Base-by-base conservation (phyloP, 2,329 filamentous ascomycete genomes). In the Penicillium sp. region DNA sequence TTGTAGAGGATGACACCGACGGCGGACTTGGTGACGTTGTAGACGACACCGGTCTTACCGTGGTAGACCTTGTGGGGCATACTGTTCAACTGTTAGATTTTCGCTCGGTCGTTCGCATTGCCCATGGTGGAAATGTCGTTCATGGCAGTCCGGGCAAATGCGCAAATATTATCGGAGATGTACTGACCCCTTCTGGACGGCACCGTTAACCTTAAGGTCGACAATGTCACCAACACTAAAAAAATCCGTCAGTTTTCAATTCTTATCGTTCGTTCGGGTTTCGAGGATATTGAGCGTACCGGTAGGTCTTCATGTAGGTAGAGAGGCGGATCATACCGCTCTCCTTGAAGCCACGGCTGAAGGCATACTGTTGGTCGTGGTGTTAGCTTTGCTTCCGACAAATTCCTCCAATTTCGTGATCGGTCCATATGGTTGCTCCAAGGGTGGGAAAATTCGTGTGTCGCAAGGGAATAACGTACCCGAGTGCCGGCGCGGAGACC, bases 41-140 rank as follows among this genome's bases (percentile, higher is more conserved):
- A 96, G 82, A 96, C 83, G 73, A 96, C 90, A 77, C 92, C 92
- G 64, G 92, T 96, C 90, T 97, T 97, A 76, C 93, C 94, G 86
- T 97, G 92, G 89, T 96, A 97, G 83, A 96, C 90, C 87, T 97
- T 97, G 89, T 92, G 92, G 73, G 93, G 92, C 91, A 96, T 94
- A 85, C 91, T 92, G 73, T 77, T 70, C 56, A 48, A 56, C 29
- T 64, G 61, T 70, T 66, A 69, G 68, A 55, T 44, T 54, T n/a
- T 45, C 52, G 52, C 24, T 34, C 14, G 44, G 16, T 36, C 7
- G 16, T 45, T 45, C 46, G 52, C 52, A 29, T 40, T 45, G 52
- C 52, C 21, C 34, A 60, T 55, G 21, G 10, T 34, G 27, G 34
- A 24, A 22, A 21, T n/a, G 50, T 54, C 47, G 52, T 40, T 29